A percentile compares a stretch with the other conserved stretches of the same genome.
These are phyloP conservation scores for Boletus bicolor DNA, from an alignment of 768 basidiomycete species.

Conservation along the genomic window DNA sequence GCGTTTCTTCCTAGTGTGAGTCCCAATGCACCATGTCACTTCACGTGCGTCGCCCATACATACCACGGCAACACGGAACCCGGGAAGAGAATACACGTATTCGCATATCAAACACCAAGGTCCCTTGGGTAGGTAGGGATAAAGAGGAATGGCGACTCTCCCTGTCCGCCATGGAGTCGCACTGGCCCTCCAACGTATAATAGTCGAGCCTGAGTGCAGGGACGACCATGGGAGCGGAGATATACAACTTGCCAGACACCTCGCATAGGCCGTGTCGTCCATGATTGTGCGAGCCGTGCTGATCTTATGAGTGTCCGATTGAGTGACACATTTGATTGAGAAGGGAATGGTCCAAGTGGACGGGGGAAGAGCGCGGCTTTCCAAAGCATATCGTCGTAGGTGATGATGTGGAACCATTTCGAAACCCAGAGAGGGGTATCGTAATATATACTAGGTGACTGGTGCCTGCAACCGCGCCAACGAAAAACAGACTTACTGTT, in stretches of 20 bases:
- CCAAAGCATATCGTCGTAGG: background rate
- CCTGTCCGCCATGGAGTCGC: background rate
- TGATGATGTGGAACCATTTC: background rate
- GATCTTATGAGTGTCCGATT: conserved; percentile 2
- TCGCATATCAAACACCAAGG: background rate
- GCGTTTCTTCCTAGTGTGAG: background rate
- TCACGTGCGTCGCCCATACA: conserved; percentile 6
- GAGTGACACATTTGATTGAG: background rate
- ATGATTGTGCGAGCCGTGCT: background rate
- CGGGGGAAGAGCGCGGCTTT: background rate
- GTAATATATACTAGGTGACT: background rate
- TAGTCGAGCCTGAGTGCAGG: background rate
- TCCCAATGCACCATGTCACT: background rate
- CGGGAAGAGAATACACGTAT: background rate
- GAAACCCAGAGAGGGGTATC: conserved; percentile 1
- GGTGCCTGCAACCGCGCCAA: background rate
- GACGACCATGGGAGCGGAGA: background rate
- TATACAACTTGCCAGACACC: background rate
- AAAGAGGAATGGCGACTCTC: background rate
- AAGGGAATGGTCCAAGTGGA: background rate
- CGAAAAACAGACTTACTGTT: background rate
- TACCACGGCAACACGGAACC: background rate
- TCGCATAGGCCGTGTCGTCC: conserved; percentile 1
- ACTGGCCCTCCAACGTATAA: too few relatives aligned
- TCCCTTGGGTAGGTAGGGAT: accelerated